Evolutionary conservation across 805 yeast genomes (phyloP), one percentile per base, ranked within the genome.

Genomic region (Starmerella bombi): DNA sequence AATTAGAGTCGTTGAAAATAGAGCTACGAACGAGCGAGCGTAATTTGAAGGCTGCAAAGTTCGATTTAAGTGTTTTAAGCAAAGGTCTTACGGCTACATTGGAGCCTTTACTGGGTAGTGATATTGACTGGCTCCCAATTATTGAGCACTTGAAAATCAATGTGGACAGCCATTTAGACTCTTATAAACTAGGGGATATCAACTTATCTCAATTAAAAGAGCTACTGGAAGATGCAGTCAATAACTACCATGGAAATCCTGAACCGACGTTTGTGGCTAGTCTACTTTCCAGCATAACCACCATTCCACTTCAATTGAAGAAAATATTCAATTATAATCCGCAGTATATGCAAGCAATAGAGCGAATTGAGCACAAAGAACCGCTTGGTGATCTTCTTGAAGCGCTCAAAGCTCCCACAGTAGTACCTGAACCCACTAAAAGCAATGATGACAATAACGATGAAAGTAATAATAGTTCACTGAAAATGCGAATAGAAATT

Each of bases 121-220:
- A 12, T 3, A n/a, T n/a, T n/a, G 25, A 30, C 12, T 28, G 41
- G 30, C 31, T 44, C 15, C 33, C 35, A 3, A 22, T 41, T 3
- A 22, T 41, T 25, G 48, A 41, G 14, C n/a, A 20, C 12, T 36
- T 41, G 16, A 2, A 27, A 6, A 18, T 44, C 9, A 29, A 32
- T 9, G 39, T 36, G 25, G 5, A 8, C 3, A 22, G 3, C 8
- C 17, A 25, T 3, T n/a, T 41, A 12, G 20, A 25, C 9, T 19
- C 20, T 12, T 38, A 30, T 21, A 31, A 25, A 8, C 1, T n/a
- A 2, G 45, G 44, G 3, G 38, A 38, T 3, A 10, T 33, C 14
- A 25, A 38, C n/a, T 16, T 27, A 3, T 3, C 19, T 2, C 25
- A 23, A 10, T 21, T 44, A 15, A 27, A 20, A 2, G 17, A 25